Base-by-base conservation (phyloP, 2,329 filamentous ascomycete species). In the Geosmithia morbida region DNA sequence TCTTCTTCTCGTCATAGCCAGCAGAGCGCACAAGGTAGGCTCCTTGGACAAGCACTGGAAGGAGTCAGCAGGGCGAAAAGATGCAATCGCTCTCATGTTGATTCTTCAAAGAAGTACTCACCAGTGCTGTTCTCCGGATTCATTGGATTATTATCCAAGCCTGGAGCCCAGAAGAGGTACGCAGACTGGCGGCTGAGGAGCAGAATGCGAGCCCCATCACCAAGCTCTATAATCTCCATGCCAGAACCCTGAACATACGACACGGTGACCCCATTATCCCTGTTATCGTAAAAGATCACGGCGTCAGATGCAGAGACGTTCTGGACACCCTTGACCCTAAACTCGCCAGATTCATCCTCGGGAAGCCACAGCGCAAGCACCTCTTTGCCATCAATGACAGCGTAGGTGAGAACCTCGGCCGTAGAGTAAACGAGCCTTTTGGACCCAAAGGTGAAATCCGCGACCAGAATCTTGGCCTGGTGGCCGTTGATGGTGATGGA, bases 381-480 rank as follows among this genome's bases (percentile, higher is more conserved):
- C 8, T 71, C 65, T 43, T 68, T 66, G 7, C 60, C 61, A 33
- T 74, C 70, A 7, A 75, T 63, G 0, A 67, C 51, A 0, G 71
- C 61, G 48, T 74, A 72, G 51, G 68, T 77, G 11, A 77, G 55
- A 0, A 78, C 64, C 50, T 78, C 74, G 0, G 72, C 70, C 1
- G 74, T 77, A 1, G 72, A 75, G 55, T 78, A 78, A 0, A 78
- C 55, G 0, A 78, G 56, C 0, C 59, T 70, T 50, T 74, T 63
- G 7, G 61, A 57, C 1, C 76, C 77, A 40, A 79, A 70, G 1
- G 52, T 57, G 48, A 79, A 82, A 52, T 81, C 77, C 0, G 76
- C 77, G 0, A 77, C 72, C 3, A 81, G 57, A 16, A 82, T 74
- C 64, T 81, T 81, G 7, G 76, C 72, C 48, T 80, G 73, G 39